phyloP scores from a whole-genome alignment of 352 stramenopile species.

The Globisporangium alternatum region DNA sequence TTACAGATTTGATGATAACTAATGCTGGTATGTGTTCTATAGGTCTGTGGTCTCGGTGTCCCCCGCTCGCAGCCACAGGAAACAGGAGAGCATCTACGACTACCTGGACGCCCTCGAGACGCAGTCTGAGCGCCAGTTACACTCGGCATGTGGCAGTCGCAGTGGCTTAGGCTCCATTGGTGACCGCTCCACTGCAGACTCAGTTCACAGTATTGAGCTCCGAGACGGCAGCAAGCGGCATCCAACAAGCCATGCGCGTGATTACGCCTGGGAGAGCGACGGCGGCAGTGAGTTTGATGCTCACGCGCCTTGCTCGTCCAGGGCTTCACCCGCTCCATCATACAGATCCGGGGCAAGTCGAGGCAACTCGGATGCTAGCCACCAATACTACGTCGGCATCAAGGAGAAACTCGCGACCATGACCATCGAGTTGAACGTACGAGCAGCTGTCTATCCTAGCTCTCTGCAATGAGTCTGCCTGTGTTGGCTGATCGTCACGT shows the following conservation, averaged over 20 bases:
- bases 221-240: slow-evolving; percentile 14
- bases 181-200: slow-evolving; percentile 8
- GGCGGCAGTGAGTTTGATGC: background rate
- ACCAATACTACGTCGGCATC: slow-evolving; percentile 68
- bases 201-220: slow-evolving; percentile 12
- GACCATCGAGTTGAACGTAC: slow-evolving; percentile 74
- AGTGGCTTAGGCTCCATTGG: slow-evolving; percentile 13
- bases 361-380: slow-evolving; percentile 27
- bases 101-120: slow-evolving; percentile 76
- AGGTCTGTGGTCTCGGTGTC: slow-evolving; percentile 16
- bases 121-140: slow-evolving; percentile 50
- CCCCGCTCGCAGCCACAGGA: slow-evolving; percentile 22
- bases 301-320: slow-evolving; percentile 3
- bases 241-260: slow-evolving; percentile 12
- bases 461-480: background rate
- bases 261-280: slow-evolving; percentile 37
- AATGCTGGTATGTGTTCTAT: background rate
- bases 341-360: slow-evolving; percentile 33
- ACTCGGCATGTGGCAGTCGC: slow-evolving; percentile 16
- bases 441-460: background rate
- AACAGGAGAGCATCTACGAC: slow-evolving; percentile 57
- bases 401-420: slow-evolving; percentile 81
- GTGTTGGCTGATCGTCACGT: background rate
- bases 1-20: background rate
- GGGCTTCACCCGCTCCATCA: slow-evolving; percentile 26